These are phyloP conservation scores for Pezicula neosporulosa DNA, from an alignment of 2,329 filamentous ascomycete genomes.

Conservation along the genomic window DNA sequence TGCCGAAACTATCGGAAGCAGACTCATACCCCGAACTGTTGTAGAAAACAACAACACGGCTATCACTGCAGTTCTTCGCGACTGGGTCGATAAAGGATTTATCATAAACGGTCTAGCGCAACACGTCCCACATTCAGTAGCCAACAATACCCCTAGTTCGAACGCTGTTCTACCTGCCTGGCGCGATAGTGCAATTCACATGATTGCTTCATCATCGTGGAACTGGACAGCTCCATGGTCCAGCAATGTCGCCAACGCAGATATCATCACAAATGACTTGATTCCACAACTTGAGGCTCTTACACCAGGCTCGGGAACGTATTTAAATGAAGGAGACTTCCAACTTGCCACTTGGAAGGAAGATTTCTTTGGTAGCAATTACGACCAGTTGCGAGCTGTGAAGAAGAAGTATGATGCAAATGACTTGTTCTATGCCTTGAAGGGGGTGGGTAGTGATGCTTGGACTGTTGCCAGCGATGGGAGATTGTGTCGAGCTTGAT, in stretches of 20 bases:
- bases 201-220: too few relatives aligned
- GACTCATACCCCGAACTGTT: constrained; percentile 36
- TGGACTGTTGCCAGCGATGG: too few relatives aligned
- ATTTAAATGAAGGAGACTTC: not conserved
- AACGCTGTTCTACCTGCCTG: constrained; percentile 15
- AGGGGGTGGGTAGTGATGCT: too few relatives aligned
- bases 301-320: not conserved
- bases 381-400: constrained; percentile 4
- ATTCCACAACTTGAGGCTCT: not conserved
- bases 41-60: constrained; percentile 27
- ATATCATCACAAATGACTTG: too few relatives aligned
- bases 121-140: not conserved
- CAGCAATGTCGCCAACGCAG: too few relatives aligned
- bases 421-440: too few relatives aligned
- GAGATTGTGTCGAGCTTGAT: too few relatives aligned
- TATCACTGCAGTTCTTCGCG: constrained; percentile 26
- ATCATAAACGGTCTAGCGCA: constrained; percentile 23
- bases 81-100: constrained; percentile 29
- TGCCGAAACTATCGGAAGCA: constrained; percentile 30
- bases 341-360: not conserved
- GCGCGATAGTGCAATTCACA: constrained; percentile 11
- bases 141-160: not conserved
- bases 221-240: too few relatives aligned
- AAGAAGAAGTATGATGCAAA: constrained; percentile 8
- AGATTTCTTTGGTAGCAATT: constrained; percentile 34